Base-by-base conservation (phyloP, 345 rosid genomes). In the Gossypium thurberi region DNA sequence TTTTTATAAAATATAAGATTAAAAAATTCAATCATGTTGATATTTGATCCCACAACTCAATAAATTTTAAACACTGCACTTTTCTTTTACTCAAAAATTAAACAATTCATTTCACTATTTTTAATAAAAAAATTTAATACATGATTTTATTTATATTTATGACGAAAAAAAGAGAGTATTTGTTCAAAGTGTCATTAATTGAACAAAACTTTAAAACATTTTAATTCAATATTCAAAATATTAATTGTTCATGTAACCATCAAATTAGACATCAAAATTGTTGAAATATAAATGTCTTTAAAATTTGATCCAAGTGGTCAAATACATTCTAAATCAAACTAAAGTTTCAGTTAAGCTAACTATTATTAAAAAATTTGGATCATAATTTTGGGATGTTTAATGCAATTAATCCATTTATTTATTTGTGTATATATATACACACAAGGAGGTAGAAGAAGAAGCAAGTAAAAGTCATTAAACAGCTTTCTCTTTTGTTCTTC, bases 401-500 rank as follows among this genome's bases (percentile, higher is more conserved):
- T 33, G 7, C 7, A 33, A 33, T 33, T 33, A 33, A 33, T 1
- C 40, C 40, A 33, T 33, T 33, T 33, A 0, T 33, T 33, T 33
- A 33, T 33, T 33, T 5, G 7, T 33, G 40, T 83, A 82, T 87
- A 33, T 78, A 81, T 78, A 85, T 83, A 81, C 85, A 80, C 7
- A 33, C 40, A 84, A 78, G 78, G 83, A 83, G 86, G 85, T 75
- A 60, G 68, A 42, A 65, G 85, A 70, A 65, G 68, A 40, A 55
- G 62, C 59, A 57, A 59, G 73, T 18, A 74, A 63, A 43, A 44
- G 4, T 47, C 73, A 76, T 74, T 72, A 26, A 60, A 63, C 28
- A 70, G 21, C 64, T 47, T 46, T 62, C 43, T 51, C 75, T 50
- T 73, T 48, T 10, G 17, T 33, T 21, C 42, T 40, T 18, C 44